These are phyloP conservation scores for Starmerella bacillaris DNA, from an alignment of 805 yeast species.

Conservation along the genomic window DNA sequence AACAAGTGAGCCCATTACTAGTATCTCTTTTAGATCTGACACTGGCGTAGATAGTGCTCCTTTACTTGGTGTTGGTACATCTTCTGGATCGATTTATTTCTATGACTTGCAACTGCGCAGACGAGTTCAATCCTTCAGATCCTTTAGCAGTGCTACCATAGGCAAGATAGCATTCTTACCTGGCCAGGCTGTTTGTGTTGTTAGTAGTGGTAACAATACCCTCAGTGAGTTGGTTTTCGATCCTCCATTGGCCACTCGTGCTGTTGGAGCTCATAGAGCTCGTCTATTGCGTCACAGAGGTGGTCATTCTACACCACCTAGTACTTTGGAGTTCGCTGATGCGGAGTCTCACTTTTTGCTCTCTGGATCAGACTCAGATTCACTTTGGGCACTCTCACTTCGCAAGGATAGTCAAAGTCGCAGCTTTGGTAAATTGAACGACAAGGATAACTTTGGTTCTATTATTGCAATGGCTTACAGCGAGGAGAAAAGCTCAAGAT, in stretches of 20 bases:
- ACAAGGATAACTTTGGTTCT: slow-evolving; percentile 55
- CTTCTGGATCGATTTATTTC: slow-evolving; percentile 67
- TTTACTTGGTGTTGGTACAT: slow-evolving; percentile 62
- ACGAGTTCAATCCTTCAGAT: slow-evolving; percentile 57
- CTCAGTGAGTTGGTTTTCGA: slow-evolving; percentile 85
- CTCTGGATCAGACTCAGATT: slow-evolving; percentile 70
- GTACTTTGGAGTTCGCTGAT: slow-evolving; percentile 51
- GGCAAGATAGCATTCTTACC: slow-evolving; percentile 55
- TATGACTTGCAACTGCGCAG: slow-evolving; percentile 59
- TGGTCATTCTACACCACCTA: slow-evolving; percentile 91
- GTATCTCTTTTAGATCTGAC: slow-evolving; percentile 79
- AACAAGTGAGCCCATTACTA: slow-evolving; percentile 27
- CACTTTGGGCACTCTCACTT: slow-evolving; percentile 81
- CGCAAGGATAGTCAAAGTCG: slow-evolving; percentile 94
- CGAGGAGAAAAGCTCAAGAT: slow-evolving; percentile 61
- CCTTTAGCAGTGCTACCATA: slow-evolving; percentile 71
- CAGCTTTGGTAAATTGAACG: slow-evolving; percentile 64
- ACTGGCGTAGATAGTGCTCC: slow-evolving; percentile 35
- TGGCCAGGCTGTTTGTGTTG: slow-evolving; percentile 80
- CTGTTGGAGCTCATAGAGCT: slow-evolving; percentile 46
- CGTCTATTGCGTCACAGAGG: slow-evolving; percentile 84
- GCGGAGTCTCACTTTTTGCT: slow-evolving; percentile 58
- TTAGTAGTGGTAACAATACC: slow-evolving; percentile 81
- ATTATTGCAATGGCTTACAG: slow-evolving; percentile 53
- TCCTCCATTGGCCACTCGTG: slow-evolving; percentile 48